Base-by-base conservation (phyloP, 352 stramenopile genomes). In the Thalassiosira sp. region DNA sequence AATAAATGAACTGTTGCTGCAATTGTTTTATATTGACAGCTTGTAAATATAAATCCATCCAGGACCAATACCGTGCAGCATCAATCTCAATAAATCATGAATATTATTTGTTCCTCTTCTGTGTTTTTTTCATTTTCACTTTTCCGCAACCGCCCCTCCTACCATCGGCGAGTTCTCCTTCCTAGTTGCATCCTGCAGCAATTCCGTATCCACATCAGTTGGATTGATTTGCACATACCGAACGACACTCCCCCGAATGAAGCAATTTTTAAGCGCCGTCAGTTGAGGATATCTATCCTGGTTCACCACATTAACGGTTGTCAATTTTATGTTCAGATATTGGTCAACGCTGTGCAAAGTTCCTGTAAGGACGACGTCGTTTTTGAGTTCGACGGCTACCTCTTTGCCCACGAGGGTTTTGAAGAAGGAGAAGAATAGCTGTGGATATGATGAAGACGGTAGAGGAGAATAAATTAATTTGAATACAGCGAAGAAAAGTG, bases 251-350 rank as follows among this genome's bases (percentile, higher is more conserved):
- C 97, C 97, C 25, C 97, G 91, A 71, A 99, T 96, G 76, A 99
- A 99, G 81, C 95, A 98, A 84, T 97, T 98, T 87, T 98, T 98
- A 65, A 99, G 94, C 61, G 96, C 94, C 72, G 93, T 95, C 77
- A 99, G 81, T 83, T 99, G 97, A 46, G 97, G 96, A 89, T 97
- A 99, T 81, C 96, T 96, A 51, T 98, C 93, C 31, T 91, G 88
- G 60, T 99, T 95, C 11, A 98, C 95, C 15, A 99, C 95, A 54
- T 95, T 92, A 8, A 98, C 95, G 61, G 98, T 95, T 52, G 94
- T 90, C 16, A 99, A 89, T 85, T 99, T 99, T 45, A 99, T 96
- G 85, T 99, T 99, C 16, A 99, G 90, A 87, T 99, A 99, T 89
- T 99, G 97, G 85, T 99, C 97, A 20, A 99, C 96, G 24, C 94